These are phyloP conservation scores for Verticillium longisporum DNA, from an alignment of 2,329 filamentous ascomycete species.

Conservation along the genomic window DNA sequence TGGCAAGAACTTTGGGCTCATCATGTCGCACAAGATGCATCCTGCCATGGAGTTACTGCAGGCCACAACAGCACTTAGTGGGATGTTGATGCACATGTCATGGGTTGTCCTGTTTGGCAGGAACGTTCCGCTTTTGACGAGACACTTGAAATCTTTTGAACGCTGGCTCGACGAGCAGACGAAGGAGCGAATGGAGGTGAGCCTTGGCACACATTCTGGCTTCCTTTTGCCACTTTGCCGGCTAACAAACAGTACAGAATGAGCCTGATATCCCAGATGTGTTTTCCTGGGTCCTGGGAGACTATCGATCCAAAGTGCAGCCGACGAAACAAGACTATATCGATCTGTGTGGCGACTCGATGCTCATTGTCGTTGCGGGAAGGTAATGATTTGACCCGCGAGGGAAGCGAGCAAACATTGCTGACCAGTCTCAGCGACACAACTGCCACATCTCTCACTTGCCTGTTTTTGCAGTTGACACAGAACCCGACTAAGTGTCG, in stretches of 20 bases:
- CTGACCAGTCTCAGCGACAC: conserved; percentile 7
- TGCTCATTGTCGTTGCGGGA: conserved; percentile 22
- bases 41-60: conserved; percentile 18
- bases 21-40: conserved; percentile 17
- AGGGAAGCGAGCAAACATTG: too few relatives aligned
- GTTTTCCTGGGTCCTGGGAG: conserved; percentile 23
- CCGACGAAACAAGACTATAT: conserved; percentile 15
- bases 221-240: too few relatives aligned
- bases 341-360: conserved; percentile 19
- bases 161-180: conserved; percentile 11
- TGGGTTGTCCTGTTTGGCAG: conserved; percentile 15
- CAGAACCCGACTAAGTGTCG: neutral
- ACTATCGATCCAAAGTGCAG: conserved; percentile 13
- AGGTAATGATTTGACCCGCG: conserved; percentile 13
- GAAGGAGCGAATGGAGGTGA: conserved; percentile 6
- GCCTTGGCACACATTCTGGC: too few relatives aligned
- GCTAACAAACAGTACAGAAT: neutral
- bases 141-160: conserved; percentile 11
- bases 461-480: conserved; percentile 11
- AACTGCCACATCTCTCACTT: conserved; percentile 8
- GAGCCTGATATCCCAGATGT: conserved; percentile 18
- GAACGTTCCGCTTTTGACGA: conserved; percentile 13
- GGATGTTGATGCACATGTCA: conserved; percentile 15
- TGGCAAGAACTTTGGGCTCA: conserved; percentile 25
- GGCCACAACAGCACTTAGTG: conserved; percentile 14